Conservation (phyloP, 352 stramenopile species). For the Globisporangium middletonii region DNA sequence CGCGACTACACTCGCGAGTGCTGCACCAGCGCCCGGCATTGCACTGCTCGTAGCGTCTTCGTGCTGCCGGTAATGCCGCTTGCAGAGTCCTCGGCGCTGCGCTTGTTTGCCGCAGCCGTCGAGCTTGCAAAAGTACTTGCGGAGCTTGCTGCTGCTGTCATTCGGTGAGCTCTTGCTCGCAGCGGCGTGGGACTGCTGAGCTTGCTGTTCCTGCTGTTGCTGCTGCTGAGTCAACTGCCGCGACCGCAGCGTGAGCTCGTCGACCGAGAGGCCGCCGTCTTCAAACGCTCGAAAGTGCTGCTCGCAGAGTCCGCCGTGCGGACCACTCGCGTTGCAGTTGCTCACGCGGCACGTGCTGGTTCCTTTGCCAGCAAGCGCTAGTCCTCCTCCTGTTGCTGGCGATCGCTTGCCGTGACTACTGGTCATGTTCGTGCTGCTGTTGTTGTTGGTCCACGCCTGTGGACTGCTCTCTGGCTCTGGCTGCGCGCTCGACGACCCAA, state of each 20-base stretch:
- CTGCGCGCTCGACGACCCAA: constrained; percentile 13
- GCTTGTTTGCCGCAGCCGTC: constrained; percentile 58
- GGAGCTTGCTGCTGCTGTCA: constrained; percentile 18
- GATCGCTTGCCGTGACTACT: constrained; percentile 9
- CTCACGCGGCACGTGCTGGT: constrained; percentile 31
- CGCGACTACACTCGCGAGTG: not conserved
- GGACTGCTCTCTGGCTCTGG: constrained; percentile 15
- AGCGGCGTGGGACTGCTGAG: not conserved
- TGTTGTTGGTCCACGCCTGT: constrained; percentile 10
- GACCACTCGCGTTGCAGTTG: constrained; percentile 22
- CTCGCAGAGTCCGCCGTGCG: constrained; percentile 34
- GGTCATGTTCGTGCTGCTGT: not conserved
- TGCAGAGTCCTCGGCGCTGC: constrained; percentile 56
- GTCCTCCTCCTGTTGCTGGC: not conserved
- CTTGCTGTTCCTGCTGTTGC: constrained; percentile 10
- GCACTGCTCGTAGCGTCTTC: constrained; percentile 11
- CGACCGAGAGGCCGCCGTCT: constrained; percentile 44
- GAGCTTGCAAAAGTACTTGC: constrained; percentile 64
- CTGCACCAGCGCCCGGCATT: not conserved
- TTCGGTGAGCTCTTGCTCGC: constrained; percentile 10
- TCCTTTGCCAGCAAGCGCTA: constrained; percentile 4
- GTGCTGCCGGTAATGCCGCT: constrained; percentile 53
- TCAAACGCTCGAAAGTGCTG: constrained; percentile 45
- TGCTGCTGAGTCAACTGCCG: constrained; percentile 13
- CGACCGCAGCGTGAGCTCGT: constrained; percentile 50